Base-by-base conservation (phyloP, 2,329 filamentous ascomycete genomes). In the Plectosphaerella sp. region DNA sequence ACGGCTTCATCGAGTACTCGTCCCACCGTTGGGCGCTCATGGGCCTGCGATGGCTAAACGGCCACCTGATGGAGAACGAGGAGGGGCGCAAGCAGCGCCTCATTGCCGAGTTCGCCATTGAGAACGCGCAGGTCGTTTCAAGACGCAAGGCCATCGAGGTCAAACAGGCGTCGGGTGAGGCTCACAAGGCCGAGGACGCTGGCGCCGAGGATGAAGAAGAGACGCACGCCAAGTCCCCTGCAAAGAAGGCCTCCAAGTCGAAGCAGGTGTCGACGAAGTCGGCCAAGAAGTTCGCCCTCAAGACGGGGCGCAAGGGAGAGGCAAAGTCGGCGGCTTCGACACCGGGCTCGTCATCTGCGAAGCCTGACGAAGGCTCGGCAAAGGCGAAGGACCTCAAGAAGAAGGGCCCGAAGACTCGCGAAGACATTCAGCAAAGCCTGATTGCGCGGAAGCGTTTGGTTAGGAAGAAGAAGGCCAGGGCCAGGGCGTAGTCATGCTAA, bases 1-100 rank as follows among this genome's bases (percentile, higher is more conserved):
- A 99, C 67, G 94, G 95, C 12, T 99, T 99, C 74, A 88, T 99
- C 59, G 94, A 99, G 72, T 99, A 97, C 71, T 88, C 86, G 58
- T 94, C 89, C 28, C 94, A 99, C 65, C 87, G 94, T 48, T 93
- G 88, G 77, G 94, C 94, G 14, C 78, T 99, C 39, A 97, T 97
- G 90, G 94, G 91, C 22, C 76, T 99, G 57, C 81, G 94, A 46
- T 97, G 91, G 85, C 78, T 99, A 52, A 99, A 99, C 67, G 92
- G 93, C 2, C 86, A 82, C 54, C 73, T 81, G 33, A 61, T 84
- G 16, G 75, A 79, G 62, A 82, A 79, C 57, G 71, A 75, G 22
- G 71, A 80, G 50, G 91, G 94, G 58, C 90, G 88, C 72, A 93
- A 91, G 67, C 92, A 94, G 70, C 81, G 94, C 12, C 73, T 99